Evolutionary conservation across 1,284 basidiomycete species (phyloP), one percentile per base, ranked within the genome.

Genomic region (Xanthoconium separans): DNA sequence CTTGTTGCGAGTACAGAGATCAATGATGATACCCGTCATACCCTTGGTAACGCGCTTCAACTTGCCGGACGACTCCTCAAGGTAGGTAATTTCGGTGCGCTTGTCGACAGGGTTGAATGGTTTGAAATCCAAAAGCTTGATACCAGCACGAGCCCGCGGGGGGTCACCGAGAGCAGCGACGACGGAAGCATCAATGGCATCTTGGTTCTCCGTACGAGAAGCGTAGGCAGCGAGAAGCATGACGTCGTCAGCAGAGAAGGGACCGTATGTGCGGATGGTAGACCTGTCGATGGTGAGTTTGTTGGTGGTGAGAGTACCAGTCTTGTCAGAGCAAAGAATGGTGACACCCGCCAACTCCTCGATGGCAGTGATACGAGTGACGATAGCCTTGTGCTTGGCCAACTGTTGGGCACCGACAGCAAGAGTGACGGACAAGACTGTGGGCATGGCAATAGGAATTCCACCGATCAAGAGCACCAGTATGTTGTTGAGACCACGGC

Each of bases 101-200:
- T 98, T 98, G 83, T 96, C 94, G 65, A 96, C 93, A 55, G 96
- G 95, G 83, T 98, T 96, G 85, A 98, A 98, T 20, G 96, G 95
- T 81, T 96, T 98, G 85, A 99, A 99, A 77, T 98, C 94, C 70
- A 98, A 81, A 54, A 98, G 85, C 73, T 92, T 94, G 79, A 98
- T 97, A 50, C 95, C 95, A 55, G 82, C 83, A 63, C 95, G 95
- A 57, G 95, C 94, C 59, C 82, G 81, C 42, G 73, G 46, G 7
- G 84, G 67, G 71, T 93, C 89, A 53, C 87, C 85, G 54, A 96
- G 79, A 53, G 93, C 89, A 56, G 81, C 77, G 52, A 95, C 89
- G 61, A 97, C 91, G 64, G 91, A 94, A 34, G 81, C 74, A 74
- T 98, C 95, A 65, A 98, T 98, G 56, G 95, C 94, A 68, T 98